Conservation (phyloP, 768 basidiomycete genomes). For the Harrya chromipes region DNA sequence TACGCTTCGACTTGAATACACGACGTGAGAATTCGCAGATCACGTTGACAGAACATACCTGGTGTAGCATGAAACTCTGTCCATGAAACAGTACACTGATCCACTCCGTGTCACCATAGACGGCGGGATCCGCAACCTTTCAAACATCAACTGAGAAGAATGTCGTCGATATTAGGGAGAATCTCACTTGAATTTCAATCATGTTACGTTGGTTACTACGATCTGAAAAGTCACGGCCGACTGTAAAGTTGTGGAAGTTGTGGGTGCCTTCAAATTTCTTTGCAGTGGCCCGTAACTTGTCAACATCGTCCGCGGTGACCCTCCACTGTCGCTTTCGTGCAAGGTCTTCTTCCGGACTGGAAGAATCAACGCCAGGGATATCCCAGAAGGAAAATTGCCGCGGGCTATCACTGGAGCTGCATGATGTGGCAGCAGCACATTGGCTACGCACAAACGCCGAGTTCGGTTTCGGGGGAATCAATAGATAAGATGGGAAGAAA, state of each 20-base stretch:
- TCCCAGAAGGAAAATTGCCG: constrained; percentile 69
- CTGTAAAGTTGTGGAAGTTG: constrained; percentile 98
- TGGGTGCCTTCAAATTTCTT: constrained; percentile 81
- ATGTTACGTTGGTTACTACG: constrained; percentile 82
- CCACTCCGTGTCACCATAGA: constrained; percentile 93
- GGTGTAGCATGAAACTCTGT: constrained; percentile 99
- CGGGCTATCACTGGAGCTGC: constrained; percentile 15
- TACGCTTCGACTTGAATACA: constrained; percentile 17
- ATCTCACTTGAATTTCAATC: constrained; percentile 74
- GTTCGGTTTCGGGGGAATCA: constrained; percentile 84
- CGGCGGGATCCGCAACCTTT: constrained; percentile 80
- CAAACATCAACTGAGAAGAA: not conserved
- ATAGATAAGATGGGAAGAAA: constrained; percentile 89
- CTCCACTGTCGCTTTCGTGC: constrained; percentile 73
- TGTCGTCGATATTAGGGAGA: not conserved
- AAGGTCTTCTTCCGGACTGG: constrained; percentile 56
- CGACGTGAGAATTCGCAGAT: constrained; percentile 13
- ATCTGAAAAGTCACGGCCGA: constrained; percentile 82
- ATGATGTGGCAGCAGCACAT: constrained; percentile 27
- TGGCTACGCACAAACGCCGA: constrained; percentile 55
- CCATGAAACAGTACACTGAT: constrained; percentile 91
- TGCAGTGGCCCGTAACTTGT: constrained; percentile 52
- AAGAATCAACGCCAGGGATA: constrained; percentile 31
- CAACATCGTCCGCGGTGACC: constrained; percentile 49
- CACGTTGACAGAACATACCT: constrained; percentile 51